phyloP scores from a whole-genome alignment of 2,329 filamentous ascomycete genomes.

The Camillea tinctor region DNA sequence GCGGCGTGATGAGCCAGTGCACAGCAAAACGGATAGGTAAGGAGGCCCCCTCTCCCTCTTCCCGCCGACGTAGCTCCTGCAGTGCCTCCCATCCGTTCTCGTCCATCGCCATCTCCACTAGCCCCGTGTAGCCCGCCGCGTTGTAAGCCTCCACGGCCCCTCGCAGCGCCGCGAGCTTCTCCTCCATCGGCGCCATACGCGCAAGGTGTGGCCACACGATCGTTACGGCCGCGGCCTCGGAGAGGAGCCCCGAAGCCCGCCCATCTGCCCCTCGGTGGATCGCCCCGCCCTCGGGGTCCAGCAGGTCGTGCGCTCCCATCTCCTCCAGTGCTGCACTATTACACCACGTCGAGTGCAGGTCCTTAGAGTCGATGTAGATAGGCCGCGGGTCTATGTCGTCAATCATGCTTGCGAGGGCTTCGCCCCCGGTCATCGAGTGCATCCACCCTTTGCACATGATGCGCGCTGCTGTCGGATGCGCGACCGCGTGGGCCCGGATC shows the following conservation, averaged over 20 bases:
- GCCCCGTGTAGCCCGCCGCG: constrained; percentile 50
- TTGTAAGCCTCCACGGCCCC: constrained; percentile 49
- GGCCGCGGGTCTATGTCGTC: constrained; percentile 52
- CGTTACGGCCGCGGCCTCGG: constrained; percentile 52
- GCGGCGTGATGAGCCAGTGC: constrained; percentile 55
- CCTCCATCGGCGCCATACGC: constrained; percentile 44
- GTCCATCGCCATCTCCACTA: constrained; percentile 61
- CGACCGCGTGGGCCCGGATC: constrained; percentile 44
- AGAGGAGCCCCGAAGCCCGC: constrained; percentile 49
- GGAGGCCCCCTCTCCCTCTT: constrained; percentile 10
- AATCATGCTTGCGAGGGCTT: constrained; percentile 48
- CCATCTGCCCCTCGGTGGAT: constrained; percentile 49
- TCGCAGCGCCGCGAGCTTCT: constrained; percentile 45
- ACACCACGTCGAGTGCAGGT: constrained; percentile 57
- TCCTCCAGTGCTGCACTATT: constrained; percentile 51
- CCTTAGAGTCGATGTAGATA: constrained; percentile 56
- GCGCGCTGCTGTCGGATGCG: constrained; percentile 44
- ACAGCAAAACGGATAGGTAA: constrained; percentile 50
- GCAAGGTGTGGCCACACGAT: constrained; percentile 56
- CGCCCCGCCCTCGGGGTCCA: constrained; percentile 49
- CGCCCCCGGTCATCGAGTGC: constrained; percentile 52
- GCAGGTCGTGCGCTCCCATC: constrained; percentile 45
- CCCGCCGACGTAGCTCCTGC: constrained; percentile 37
- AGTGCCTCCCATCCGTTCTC: constrained; percentile 53
- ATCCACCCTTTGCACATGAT: constrained; percentile 56